phyloP scores from a whole-genome alignment of 2,329 filamentous ascomycete genomes.

The Fusarium sp. region DNA sequence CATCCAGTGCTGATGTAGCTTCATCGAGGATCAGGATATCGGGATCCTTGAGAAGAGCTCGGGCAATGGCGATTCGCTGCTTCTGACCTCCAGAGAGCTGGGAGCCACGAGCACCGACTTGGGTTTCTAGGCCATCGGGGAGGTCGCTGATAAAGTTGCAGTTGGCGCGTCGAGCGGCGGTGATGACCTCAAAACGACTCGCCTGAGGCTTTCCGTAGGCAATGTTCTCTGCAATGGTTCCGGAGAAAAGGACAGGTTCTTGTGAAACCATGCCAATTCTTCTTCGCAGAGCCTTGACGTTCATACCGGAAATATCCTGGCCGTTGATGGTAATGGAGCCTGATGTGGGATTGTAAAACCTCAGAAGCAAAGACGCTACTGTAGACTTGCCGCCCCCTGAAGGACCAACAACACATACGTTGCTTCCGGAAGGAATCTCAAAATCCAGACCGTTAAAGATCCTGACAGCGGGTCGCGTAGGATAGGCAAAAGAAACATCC shows the following conservation, averaged over 20 bases:
- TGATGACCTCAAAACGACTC: constrained; percentile 81
- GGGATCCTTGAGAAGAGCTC: constrained; percentile 92
- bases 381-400: constrained; percentile 97
- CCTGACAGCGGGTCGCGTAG: constrained; percentile 87
- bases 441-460: constrained; percentile 94
- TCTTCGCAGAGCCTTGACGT: constrained; percentile 89
- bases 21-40: constrained; percentile 98
- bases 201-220: constrained; percentile 88
- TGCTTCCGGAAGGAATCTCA: constrained; percentile 90
- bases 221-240: constrained; percentile 88
- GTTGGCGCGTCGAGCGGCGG: constrained; percentile 90
- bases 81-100: constrained; percentile 97
- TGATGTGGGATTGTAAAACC: constrained; percentile 86
- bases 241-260: constrained; percentile 92
- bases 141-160: constrained; percentile 98
- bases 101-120: constrained; percentile 89
- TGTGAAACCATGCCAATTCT: constrained; percentile 96
- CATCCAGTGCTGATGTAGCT: constrained; percentile 93
- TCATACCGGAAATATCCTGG: constrained; percentile 84
- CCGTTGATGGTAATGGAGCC: constrained; percentile 87
- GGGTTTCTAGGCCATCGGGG: constrained; percentile 93
- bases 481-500: constrained; percentile 89
- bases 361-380: constrained; percentile 87
- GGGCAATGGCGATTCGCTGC: constrained; percentile 95
- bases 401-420: constrained; percentile 95